Base-by-base conservation (phyloP, 1,284 basidiomycete genomes). In the Marasmius tenuissimus region DNA sequence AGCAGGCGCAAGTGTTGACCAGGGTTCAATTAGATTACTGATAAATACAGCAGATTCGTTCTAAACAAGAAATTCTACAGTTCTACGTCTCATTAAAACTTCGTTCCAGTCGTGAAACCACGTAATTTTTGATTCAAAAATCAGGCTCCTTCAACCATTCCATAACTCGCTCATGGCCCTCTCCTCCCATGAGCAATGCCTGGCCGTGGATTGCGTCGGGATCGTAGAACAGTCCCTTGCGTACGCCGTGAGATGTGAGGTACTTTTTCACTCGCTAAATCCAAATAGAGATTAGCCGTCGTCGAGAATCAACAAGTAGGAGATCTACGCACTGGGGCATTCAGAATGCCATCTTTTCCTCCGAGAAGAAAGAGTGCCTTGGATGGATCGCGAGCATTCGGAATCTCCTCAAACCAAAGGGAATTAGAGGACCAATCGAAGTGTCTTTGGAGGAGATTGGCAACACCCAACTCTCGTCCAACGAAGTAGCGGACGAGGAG, bases 361-460 rank as follows among this genome's bases (percentile, higher is more conserved):
- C 93, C 92, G 14, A 97, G 78, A 66, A 96, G 82, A 72, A 93
- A 90, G 58, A 89, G 68, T 14, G 85, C 80, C 75, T 85, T 81
- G 59, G 76, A 67, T 1, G 83, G 81, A 71, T 92, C 84, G 45
- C 81, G 75, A 12, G 88, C 87, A 68, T 91, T 82, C 0, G 93
- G 93, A 49, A 96, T 94, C 68, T 96, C 92, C 73, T 94, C 92
- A 63, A 87, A 91, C 85, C 91, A 96, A 12, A 97, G 79, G 6
- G 92, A 89, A 71, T 97, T 97, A n/a, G 90, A 86, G 37, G 86
- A 81, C 94, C 93, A 96, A 69, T 91, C 88, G 71, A 94, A 94
- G 71, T 92, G 85, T 16, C 93, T 83, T 69, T 91, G 90, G 53
- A 97, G 82, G 63, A 93, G 85, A 73, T 95, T 91, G 12, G 92